phyloP scores from a whole-genome alignment of 1,284 basidiomycete species.

The Agaricales sp. region DNA sequence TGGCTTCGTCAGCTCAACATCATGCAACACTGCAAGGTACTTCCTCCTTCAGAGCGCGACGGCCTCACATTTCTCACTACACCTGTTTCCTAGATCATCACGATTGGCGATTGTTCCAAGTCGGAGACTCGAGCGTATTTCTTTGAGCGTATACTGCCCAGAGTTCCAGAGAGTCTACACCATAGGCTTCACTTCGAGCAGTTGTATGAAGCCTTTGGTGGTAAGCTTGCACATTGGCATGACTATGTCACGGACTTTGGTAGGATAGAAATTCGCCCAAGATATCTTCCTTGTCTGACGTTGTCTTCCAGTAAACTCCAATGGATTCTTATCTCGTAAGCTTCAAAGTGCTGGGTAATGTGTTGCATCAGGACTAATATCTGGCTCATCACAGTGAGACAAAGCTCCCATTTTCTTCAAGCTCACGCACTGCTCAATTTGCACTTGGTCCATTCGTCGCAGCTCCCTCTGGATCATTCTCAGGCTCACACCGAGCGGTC shows the following conservation, averaged over 20 bases:
- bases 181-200: slow-evolving; percentile 53
- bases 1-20: slow-evolving; percentile 69
- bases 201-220: slow-evolving; percentile 70
- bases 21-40: slow-evolving; percentile 73
- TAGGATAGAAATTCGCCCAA: slow-evolving; percentile 21
- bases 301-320: slow-evolving; percentile 28
- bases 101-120: slow-evolving; percentile 69
- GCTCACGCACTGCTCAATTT: slow-evolving; percentile 65
- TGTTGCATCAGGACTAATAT: no score
- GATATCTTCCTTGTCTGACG: slow-evolving; percentile 3
- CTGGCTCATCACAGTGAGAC: slow-evolving; percentile 46
- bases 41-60: no score
- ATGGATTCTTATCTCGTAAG: slow-evolving; percentile 27
- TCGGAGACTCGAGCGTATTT: slow-evolving; percentile 58
- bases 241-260: slow-evolving; percentile 69
- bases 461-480: neutral
- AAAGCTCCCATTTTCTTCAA: slow-evolving; percentile 68
- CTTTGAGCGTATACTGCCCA: slow-evolving; percentile 47
- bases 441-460: slow-evolving; percentile 55
- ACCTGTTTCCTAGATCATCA: slow-evolving; percentile 44
- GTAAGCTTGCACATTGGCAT: slow-evolving; percentile 71
- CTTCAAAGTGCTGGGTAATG: neutral
- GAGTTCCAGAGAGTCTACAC: slow-evolving; percentile 47
- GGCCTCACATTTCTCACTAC: no score
- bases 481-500: slow-evolving; percentile 14